Evolutionary conservation across 2,329 filamentous ascomycete species (phyloP).

Genomic region (Colletotrichum endophyticum): DNA sequence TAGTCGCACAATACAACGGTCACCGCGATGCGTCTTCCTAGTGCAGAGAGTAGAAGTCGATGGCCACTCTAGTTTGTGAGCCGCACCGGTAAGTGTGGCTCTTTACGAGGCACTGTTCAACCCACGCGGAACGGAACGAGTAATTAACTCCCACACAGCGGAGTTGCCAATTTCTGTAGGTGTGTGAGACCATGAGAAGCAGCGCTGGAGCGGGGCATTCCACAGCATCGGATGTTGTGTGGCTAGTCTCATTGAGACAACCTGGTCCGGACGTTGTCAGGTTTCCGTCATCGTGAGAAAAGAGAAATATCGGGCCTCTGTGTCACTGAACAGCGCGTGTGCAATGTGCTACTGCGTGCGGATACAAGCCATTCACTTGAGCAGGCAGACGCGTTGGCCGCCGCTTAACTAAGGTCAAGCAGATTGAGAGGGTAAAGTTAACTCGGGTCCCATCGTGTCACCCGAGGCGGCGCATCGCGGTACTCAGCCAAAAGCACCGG

Average conservation of each 20-base stretch:
- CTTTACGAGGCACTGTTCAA: background rate
- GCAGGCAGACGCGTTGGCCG: background rate
- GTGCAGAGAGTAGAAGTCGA: background rate
- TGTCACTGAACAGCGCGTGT: background rate
- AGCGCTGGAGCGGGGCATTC: background rate
- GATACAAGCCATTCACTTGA: background rate
- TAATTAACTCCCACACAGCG: background rate
- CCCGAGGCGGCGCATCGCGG: background rate
- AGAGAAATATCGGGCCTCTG: background rate
- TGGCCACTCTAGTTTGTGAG: background rate
- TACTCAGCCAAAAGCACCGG: background rate
- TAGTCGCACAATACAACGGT: background rate
- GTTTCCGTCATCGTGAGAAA: background rate
- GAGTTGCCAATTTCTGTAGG: background rate
- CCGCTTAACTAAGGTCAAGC: background rate
- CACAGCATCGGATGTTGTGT: background rate
- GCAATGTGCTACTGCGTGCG: background rate
- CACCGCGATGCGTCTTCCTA: background rate
- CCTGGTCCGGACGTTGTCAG: background rate
- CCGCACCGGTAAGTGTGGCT: background rate
- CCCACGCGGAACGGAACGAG: background rate
- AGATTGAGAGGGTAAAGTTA: background rate
- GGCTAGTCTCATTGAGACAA: background rate
- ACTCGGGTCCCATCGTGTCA: background rate
- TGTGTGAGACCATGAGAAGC: background rate